A percentile compares a stretch with the other conserved stretches of the same genome.
phyloP scores from a whole-genome alignment of 2,329 filamentous ascomycete genomes.

The Fusarium agapanthi region DNA sequence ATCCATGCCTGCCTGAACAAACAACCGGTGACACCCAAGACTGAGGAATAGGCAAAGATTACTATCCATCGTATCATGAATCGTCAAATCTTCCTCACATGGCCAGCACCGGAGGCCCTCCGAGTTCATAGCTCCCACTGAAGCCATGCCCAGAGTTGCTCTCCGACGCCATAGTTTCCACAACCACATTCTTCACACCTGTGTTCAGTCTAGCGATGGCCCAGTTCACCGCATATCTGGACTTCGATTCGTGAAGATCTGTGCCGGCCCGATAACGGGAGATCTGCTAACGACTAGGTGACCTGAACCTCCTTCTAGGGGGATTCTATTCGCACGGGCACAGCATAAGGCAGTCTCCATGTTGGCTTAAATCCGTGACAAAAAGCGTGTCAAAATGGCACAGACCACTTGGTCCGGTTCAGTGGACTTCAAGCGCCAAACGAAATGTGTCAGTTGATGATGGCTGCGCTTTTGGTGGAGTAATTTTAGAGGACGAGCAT shows the following conservation, averaged over 20 bases:
- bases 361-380: constrained; percentile 17
- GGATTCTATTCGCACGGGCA: constrained; percentile 18
- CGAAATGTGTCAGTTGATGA: constrained; percentile 39
- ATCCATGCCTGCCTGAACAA: neutral
- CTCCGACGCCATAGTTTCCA: neutral
- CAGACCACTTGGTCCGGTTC: constrained; percentile 24
- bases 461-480: constrained; percentile 18
- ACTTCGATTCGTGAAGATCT: constrained; percentile 23
- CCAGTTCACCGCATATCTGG: constrained; percentile 38
- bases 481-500: constrained; percentile 16
- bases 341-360: constrained; percentile 13
- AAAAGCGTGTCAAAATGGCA: constrained; percentile 30
- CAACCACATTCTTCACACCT: neutral
- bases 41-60: neutral
- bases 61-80: neutral
- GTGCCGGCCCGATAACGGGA: constrained; percentile 37
- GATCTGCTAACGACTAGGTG: constrained; percentile 32
- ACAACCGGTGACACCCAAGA: constrained; percentile 3
- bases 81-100: neutral
- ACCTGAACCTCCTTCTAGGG: constrained; percentile 15
- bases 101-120: constrained; percentile 11
- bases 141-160: neutral
- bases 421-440: constrained; percentile 16
- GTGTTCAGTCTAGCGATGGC: constrained; percentile 19
- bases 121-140: neutral